Conservation (phyloP, 179 eudicot genomes). For the Beta lomatogona region DNA sequence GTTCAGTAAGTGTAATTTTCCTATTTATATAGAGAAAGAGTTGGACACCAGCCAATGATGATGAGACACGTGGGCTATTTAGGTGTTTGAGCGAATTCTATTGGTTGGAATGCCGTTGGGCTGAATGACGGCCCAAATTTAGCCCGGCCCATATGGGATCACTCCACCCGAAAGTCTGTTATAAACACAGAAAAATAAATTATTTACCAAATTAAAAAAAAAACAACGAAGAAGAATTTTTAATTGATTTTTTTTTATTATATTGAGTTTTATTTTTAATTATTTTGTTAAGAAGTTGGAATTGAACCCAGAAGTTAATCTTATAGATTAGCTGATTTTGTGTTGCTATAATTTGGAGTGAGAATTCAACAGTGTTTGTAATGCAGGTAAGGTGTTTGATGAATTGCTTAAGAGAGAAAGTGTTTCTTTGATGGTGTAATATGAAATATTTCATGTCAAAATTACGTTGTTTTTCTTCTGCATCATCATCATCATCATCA, state of each 20-base stretch:
- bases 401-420: constrained; percentile 21
- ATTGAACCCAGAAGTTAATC: too few relatives aligned
- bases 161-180: background rate
- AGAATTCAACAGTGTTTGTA: background rate
- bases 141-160: background rate
- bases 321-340: too few relatives aligned
- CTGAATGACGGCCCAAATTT: background rate
- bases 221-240: too few relatives aligned
- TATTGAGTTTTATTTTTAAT: too few relatives aligned
- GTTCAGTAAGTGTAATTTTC: background rate
- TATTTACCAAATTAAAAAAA: too few relatives aligned
- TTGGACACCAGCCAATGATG: constrained; percentile 6
- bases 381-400: constrained; percentile 34
- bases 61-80: constrained; percentile 10
- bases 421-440: background rate
- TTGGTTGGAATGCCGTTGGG: constrained; percentile 24
- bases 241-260: too few relatives aligned
- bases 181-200: background rate
- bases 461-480: constrained; percentile 17
- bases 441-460: constrained; percentile 30
- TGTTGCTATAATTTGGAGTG: too few relatives aligned
- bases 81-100: constrained; percentile 21
- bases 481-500: constrained; percentile 41
- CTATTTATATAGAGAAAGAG: background rate
- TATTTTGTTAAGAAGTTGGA: too few relatives aligned